Evolutionary conservation across 805 yeast genomes (phyloP), one percentile per base, ranked within the genome.

Genomic region (Candida sanyiensis): DNA sequence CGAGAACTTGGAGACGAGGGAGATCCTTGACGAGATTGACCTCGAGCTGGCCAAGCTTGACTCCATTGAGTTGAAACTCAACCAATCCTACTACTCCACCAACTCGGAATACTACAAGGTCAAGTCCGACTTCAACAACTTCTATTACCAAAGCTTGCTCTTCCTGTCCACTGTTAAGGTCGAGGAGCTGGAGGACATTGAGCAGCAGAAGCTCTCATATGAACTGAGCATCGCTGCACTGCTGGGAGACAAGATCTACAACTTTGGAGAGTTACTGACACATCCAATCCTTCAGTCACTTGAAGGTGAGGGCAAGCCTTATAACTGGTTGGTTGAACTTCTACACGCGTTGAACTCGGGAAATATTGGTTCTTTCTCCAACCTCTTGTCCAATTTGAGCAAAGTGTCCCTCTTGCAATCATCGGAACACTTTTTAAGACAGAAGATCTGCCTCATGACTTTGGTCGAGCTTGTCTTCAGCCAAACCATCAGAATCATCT

Each of bases 221-320:
- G 95, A 90, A 49, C 73, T 90, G 49, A 73, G 90, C 43, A 70
- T 87, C 33, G 80, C 95, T 23, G 97, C 97, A 0, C 66, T 93
- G 43, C 70, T 90, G 51, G 97, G 97, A 35, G 95, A 88, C 56
- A 80, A 76, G 54, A 85, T 90, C 51, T 93, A 87, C 69, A 93
- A 90, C 65, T 93, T 93, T 62, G 97, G 97, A 37, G 98, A 93
- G 64, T 73, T 93, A 46, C 72, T 93, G 44, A 77, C 88, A 59
- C 97, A 90, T 62, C 95, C 93, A 31, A 78, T 90, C 33, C 13
- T 39, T 6, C 25, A 39, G 15, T 39, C 39, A 5, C 73, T 88
- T 60, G 57, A 66, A 29, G 61, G 68, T 28, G 70, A 83, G 29
- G 47, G 58, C 16, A 64, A 64, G 20, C 69, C 65, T 37, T 75